Evolutionary conservation across 805 yeast genomes (phyloP), one percentile per base, ranked within the genome.

Genomic region (Yarrowia sp.): DNA sequence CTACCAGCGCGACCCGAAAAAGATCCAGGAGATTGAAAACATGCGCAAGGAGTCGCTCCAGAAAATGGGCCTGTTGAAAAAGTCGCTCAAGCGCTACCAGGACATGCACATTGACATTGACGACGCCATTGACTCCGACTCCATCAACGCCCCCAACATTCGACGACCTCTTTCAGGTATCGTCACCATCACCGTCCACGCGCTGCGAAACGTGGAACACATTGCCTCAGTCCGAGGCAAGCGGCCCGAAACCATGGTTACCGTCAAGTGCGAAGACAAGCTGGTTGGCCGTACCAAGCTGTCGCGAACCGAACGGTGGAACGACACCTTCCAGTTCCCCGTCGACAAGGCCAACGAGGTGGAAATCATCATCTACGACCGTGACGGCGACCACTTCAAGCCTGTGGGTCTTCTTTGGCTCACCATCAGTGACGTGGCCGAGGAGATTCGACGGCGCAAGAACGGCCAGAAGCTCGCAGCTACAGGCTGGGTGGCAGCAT

Each of bases 361-460:
- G 48, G 97, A 92, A 71, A 80, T 95, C 66, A 84, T 92, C 1
- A 90, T 95, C 4, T 92, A 88, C 74, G 99, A 95, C 74, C 87
- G 86, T 70, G 79, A 82, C 12, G 89, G 89, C 40, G 84, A 80
- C 66, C 82, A 80, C 58, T 78, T 82, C 66, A 85, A 87, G 9
- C 98, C 99, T 0, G 97, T 95, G 8, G 99, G 96, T 9, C 81
- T 95, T 40, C 85, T 89, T 70, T 95, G 99, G 99, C 81, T 93
- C 28, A 83, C 93, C 38, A 80, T 95, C 30, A 86, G 96, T 3
- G 99, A 95, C 75, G 83, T 95, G 46, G 92, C 96, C 0, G 99
- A 95, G 78, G 98, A 95, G 70, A 83, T 93, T 64, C 90, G 99
- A 76, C 89, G 95, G 71, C 88, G 87, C 74, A 91, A 90, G 71